Base-by-base conservation (phyloP, 352 stramenopile species). In the Globisporangium radiosum region DNA sequence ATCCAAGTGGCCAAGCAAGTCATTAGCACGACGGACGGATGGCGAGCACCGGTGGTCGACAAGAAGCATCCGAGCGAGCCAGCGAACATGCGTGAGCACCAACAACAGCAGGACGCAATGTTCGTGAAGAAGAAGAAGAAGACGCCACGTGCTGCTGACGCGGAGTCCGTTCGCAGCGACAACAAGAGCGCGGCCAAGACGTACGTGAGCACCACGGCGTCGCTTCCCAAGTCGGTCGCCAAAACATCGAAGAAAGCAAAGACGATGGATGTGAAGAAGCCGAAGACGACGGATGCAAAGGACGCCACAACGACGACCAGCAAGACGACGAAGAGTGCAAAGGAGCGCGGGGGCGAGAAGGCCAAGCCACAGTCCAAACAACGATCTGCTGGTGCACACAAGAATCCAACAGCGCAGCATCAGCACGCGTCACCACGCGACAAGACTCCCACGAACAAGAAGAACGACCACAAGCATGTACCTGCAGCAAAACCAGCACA, bases 31-130 rank as follows among this genome's bases (percentile, higher is more conserved):
- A 10, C 25, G 4, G 50, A 15, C 43, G 57, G 52, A 7, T 63
- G 57, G 57, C 13, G 17, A 11, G 57, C 57, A 17, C 57, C 57
- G 1, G 50, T 58, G 8, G 40, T 63, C 6, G 57, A 63, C 43
- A 54, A 58, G 42, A 54, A 10, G 9, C 37, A 17, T 36, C 50
- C 47, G 57, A 15, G 7, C 33, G 33, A 54, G 5, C 10, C 11
- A 6, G 36, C 13, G 47, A 17, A 33, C 6, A 2, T 38, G 4
- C 33, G 14, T 10, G 37, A 53, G n/a, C 13, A 53, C 11, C 55
- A 47, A 17, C 17, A 54, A n/a, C 37, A 60, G n/a, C 44, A 10
- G 43, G 44, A 7, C 54, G 39, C 39, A 43, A 9, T 10, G 39
- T 43, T 43, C 9, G 39, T 15, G n/a, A 54, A 5, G 1, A 42